Evolutionary conservation across 2,329 filamentous ascomycete genomes (phyloP).

Genomic region (Aureobasidium sp.): DNA sequence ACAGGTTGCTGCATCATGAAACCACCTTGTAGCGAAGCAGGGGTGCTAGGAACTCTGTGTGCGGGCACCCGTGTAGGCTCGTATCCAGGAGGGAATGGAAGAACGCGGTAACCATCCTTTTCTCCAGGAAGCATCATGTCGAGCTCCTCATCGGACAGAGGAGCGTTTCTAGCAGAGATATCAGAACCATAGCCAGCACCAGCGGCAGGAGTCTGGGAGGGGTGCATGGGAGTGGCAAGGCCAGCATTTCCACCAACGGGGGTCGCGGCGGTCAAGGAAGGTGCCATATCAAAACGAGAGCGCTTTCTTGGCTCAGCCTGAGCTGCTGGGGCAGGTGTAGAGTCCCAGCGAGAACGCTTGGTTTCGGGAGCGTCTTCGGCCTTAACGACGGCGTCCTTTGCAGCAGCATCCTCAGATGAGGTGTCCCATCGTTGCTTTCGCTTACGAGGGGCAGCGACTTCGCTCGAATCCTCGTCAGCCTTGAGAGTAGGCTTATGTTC

Average conservation of each 20-base stretch:
- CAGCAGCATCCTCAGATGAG: slow-evolving; percentile 24
- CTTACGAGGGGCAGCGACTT: slow-evolving; percentile 49
- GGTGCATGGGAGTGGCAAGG: slow-evolving; percentile 70
- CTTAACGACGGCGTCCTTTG: slow-evolving; percentile 31
- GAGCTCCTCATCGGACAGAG: slow-evolving; percentile 87
- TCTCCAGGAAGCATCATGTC: slow-evolving; percentile 69
- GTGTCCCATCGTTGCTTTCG: slow-evolving; percentile 92
- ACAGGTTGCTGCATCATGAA: slow-evolving; percentile 98
- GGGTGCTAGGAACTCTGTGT: slow-evolving; percentile 65
- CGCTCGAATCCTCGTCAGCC: slow-evolving; percentile 60
- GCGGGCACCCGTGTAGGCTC: slow-evolving; percentile 71
- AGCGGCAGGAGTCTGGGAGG: slow-evolving; percentile 42
- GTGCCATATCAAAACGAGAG: slow-evolving; percentile 88
- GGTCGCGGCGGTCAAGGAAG: slow-evolving; percentile 57
- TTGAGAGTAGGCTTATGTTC: slow-evolving; percentile 65
- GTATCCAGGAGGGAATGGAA: slow-evolving; percentile 86
- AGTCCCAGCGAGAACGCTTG: slow-evolving; percentile 83
- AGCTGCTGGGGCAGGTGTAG: slow-evolving; percentile 56
- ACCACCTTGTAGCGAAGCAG: slow-evolving; percentile 56
- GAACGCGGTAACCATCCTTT: slow-evolving; percentile 82
- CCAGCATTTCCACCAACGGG: slow-evolving; percentile 57
- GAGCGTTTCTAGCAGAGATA: slow-evolving; percentile 66
- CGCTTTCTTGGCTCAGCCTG: slow-evolving; percentile 55
- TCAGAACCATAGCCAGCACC: slow-evolving; percentile 67
- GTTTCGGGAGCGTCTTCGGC: slow-evolving; percentile 19